Base-by-base conservation (phyloP, 2,329 filamentous ascomycete genomes). In the Penicillium sp. region DNA sequence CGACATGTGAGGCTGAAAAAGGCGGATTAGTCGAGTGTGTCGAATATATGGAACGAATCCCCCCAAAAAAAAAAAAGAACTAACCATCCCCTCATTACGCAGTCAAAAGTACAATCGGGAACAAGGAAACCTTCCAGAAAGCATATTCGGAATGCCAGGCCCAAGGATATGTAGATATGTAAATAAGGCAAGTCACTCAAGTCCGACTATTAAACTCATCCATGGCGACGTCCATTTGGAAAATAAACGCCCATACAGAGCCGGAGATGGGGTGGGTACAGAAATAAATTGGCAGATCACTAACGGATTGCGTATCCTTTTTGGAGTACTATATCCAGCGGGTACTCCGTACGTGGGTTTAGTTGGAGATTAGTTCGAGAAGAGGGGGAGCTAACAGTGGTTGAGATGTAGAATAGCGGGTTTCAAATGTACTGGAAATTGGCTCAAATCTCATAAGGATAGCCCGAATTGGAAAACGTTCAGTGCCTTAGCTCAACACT, bases 51-150 rank as follows among this genome's bases (percentile, higher is more conserved):
- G 27, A 15, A 27, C 15, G 15, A 42, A 49, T 44, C 19, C n/a
- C n/a, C n/a, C n/a, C n/a, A n/a, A n/a, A n/a, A n/a, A n/a, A n/a
- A n/a, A n/a, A n/a, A n/a, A n/a, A 23, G 21, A 4, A 73, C 71
- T 71, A 36, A 74, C 71, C 71, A 74, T 70, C 71, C 71, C 70
- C 71, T 74, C 71, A 73, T 74, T 62, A 74, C 71, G 71, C 61
- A 67, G 60, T 68, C 55, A 55, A 63, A 62, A 63, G 43, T 57
- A 55, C 54, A 60, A 27, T 57, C 35, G 54, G 61, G 49, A 61
- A 63, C 55, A 61, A 59, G 59, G 64, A 65, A 66, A 58, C 56
- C 61, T 67, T 61, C 63, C 58, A 65, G 67, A 66, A 61, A 65
- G 45, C 52, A 57, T 53, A 55, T 31, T 52, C 49, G 45, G 55